Evolutionary conservation across 441 rosid genomes (phyloP).

Genomic region (Pelargonium citronellum): DNA sequence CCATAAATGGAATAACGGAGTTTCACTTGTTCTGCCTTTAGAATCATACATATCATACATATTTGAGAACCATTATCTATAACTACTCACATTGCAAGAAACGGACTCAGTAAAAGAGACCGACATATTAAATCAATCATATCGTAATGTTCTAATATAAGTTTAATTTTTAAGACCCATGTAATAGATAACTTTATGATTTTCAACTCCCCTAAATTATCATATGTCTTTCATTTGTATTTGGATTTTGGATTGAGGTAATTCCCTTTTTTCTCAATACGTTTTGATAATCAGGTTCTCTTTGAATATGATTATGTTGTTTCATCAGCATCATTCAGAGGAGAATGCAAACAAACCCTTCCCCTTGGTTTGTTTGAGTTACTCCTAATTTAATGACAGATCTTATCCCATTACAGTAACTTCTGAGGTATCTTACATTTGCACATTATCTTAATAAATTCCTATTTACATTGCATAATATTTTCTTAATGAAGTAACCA

Average conservation of each 20-base stretch:
- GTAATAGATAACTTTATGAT: neutral
- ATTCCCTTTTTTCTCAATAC: neutral
- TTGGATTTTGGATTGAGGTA: conserved; percentile 5
- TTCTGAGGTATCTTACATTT: no score
- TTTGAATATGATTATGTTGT: no score
- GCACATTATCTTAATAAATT: no score
- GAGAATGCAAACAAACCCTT: no score
- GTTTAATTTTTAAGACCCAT: neutral
- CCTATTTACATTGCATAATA: no score
- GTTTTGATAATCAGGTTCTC: neutral
- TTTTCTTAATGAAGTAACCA: neutral
- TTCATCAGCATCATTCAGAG: no score
- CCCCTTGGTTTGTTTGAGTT: no score
- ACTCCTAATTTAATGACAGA: no score
- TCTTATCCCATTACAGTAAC: no score
- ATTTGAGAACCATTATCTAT: neutral
- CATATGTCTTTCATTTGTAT: neutral
- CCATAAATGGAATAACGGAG: conserved; percentile 1
- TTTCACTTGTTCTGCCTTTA: neutral
- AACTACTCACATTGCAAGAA: neutral
- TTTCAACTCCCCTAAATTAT: neutral
- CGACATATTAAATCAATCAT: neutral
- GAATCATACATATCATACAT: neutral
- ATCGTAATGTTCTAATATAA: no score
- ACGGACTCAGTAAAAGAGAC: neutral